Base-by-base conservation (phyloP, 805 yeast species). In the Kazachstania martiniae region DNA sequence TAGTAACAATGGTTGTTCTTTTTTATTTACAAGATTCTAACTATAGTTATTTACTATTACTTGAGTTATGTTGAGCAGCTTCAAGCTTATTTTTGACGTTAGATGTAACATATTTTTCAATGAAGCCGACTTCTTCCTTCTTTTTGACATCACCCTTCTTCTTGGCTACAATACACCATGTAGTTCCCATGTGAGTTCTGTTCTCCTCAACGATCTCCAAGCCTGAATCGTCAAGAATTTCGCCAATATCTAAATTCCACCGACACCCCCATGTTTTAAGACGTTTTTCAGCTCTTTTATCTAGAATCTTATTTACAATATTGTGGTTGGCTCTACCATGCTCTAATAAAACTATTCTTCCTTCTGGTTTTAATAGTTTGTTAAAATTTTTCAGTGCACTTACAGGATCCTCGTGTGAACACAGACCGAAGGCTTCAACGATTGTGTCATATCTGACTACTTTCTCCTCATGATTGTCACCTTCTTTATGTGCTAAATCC, bases 181-280 rank as follows among this genome's bases (percentile, higher is more conserved):
- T 85, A 1, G 97, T 82, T 14, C 97, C 97, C 39, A 91, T 68
- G 59, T 91, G 96, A 14, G 75, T 75, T 42, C 94, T 66, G 40
- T 72, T 74, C 47, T 83, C 89, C 43, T 74, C 76, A 2, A 86
- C 83, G 27, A 91, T 70, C 42, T 81, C 87, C 35, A 91, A 63
- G 0, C 94, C 94, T 5, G 94, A 77, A 37, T 74, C 75, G 51
- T 81, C 87, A 18, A 91, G 68, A 25, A 91, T 65, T 45, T 80
- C 93, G 16, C 87, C 94, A 43, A 91, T 83, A 51, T 91, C 97
- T 41, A 91, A 62, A 52, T 91, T 91, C 96, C 97, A 91, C 50
- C 97, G 66, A 58, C 98, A 91, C 1, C 95, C 98, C 96, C 97
- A 91, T 3, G 78, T 74, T 37, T 79, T 72, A 61, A 87, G 72